These are phyloP conservation scores for Plasmodium yoelii DNA, from an alignment of 169 alveolate genomes.

Conservation along the genomic window DNA sequence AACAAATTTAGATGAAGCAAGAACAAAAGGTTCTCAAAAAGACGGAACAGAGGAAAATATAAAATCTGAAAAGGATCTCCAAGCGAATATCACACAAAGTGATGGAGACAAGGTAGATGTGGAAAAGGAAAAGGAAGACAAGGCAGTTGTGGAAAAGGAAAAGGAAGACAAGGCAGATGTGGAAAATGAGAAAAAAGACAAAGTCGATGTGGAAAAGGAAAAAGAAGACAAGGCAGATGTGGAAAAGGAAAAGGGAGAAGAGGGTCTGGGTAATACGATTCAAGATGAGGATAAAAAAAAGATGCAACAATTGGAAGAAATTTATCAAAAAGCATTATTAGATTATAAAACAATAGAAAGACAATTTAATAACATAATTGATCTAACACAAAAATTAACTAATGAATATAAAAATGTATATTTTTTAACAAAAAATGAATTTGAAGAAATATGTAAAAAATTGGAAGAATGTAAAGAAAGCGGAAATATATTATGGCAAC, in stretches of 20 bases:
- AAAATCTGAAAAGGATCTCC: background rate
- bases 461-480: conserved; percentile 65
- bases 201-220: background rate
- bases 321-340: conserved; percentile 29
- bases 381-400: conserved; percentile 64
- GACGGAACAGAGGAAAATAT: background rate
- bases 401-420: conserved; percentile 75
- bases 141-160: background rate
- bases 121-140: background rate
- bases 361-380: conserved; percentile 68
- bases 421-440: conserved; percentile 67
- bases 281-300: conserved; percentile 12
- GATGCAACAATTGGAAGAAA: conserved; percentile 25
- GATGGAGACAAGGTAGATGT: background rate
- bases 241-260: background rate
- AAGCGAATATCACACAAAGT: background rate
- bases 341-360: conserved; percentile 74
- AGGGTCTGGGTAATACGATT: background rate
- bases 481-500: conserved; percentile 62
- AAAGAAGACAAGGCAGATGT: background rate
- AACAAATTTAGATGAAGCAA: conserved; percentile 8
- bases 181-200: background rate
- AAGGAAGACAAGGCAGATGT: background rate
- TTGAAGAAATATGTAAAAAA: conserved; percentile 53
- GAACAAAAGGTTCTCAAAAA: background rate